phyloP scores from a whole-genome alignment of 768 basidiomycete genomes.

The Boletus coccyginus region DNA sequence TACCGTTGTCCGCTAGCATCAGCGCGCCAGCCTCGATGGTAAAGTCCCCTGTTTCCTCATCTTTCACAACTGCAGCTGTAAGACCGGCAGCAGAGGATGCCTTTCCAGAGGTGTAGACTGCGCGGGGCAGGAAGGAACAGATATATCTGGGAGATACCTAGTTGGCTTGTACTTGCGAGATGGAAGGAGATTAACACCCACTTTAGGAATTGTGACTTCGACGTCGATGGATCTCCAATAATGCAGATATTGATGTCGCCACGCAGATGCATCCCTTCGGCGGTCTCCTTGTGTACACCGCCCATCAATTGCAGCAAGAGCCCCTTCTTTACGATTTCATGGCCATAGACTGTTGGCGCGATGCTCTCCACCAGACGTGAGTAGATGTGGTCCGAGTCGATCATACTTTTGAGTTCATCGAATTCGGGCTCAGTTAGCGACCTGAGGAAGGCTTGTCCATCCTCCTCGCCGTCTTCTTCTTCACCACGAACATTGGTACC shows the following conservation, averaged over 20 bases:
- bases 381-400: conserved; percentile 93
- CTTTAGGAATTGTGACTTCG: conserved; percentile 99
- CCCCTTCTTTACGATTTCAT: conserved; percentile 99
- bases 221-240: conserved; percentile 94
- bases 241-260: conserved; percentile 99
- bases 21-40: conserved; percentile 99
- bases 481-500: conserved; percentile 91
- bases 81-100: conserved; percentile 98
- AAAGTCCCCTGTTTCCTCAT: conserved; percentile 98
- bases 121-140: conserved; percentile 95
- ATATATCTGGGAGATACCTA: conserved; percentile 65
- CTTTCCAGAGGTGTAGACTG: conserved; percentile 99
- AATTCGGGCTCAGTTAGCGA: conserved; percentile 92
- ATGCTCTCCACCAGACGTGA: conserved; percentile 90
- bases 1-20: conserved; percentile 99
- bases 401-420: conserved; percentile 93
- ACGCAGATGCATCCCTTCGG: conserved; percentile 96
- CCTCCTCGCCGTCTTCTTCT: conserved; percentile 73
- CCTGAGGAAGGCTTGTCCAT: conserved; percentile 80
- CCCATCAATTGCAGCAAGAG: conserved; percentile 96
- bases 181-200: conserved; percentile 37
- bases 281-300: conserved; percentile 95
- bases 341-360: conserved; percentile 97
- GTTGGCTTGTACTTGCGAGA: not conserved
- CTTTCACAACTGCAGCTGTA: conserved; percentile 96